A percentile compares a stretch with the other conserved stretches of the same genome.
Conservation (phyloP, 495 filamentous ascomycete species). For the Trichoderma orchidacearum region DNA sequence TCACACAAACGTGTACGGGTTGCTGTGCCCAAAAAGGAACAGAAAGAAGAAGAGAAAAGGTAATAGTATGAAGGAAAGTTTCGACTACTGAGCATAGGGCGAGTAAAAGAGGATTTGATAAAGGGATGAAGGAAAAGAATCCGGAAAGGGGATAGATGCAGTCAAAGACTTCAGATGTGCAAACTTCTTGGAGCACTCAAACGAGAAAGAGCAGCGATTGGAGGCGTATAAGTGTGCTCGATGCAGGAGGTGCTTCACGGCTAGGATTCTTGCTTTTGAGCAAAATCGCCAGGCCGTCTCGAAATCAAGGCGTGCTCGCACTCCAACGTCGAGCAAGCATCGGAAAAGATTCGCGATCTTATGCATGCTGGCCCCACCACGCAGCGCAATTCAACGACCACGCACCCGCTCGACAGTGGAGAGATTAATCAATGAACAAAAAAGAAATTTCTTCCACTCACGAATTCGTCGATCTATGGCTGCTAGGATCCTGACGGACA, state of each 20-base stretch:
- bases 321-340: neutral
- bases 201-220: neutral
- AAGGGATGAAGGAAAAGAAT: no score
- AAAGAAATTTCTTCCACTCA: slow-evolving; percentile 29
- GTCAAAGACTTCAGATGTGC: no score
- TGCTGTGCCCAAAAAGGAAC: no score
- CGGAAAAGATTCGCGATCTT: neutral
- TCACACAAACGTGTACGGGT: no score
- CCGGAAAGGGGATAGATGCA: no score
- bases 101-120: no score
- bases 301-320: neutral
- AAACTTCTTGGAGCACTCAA: neutral
- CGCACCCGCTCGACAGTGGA: neutral
- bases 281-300: neutral
- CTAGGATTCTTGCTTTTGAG: neutral
- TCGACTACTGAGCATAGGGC: no score
- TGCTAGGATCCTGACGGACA: slow-evolving; percentile 48
- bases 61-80: no score
- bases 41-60: no score
- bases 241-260: neutral
- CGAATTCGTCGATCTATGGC: slow-evolving; percentile 51
- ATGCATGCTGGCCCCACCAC: neutral
- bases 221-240: neutral
- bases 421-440: neutral
- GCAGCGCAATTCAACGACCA: neutral